These are phyloP conservation scores for Suhomyces vadensis DNA, from an alignment of 805 yeast species.

Conservation along the genomic window DNA sequence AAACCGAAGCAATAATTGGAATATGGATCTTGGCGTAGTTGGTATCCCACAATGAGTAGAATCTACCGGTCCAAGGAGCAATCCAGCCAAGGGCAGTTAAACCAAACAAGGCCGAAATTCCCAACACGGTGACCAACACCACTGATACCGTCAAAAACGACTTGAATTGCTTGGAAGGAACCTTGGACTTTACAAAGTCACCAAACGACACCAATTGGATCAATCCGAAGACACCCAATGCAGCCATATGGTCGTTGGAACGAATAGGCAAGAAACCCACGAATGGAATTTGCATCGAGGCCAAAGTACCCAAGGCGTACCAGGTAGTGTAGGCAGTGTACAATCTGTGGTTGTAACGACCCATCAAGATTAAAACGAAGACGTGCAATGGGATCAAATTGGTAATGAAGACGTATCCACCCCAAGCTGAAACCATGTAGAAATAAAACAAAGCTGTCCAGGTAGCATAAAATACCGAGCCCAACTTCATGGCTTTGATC, in stretches of 20 bases:
- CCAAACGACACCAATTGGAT: slow-evolving; percentile 88
- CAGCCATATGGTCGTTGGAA: slow-evolving; percentile 98
- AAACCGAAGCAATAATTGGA: slow-evolving; percentile 97
- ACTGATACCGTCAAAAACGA: slow-evolving; percentile 64
- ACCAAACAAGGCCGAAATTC: slow-evolving; percentile 68
- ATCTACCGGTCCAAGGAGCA: slow-evolving; percentile 99
- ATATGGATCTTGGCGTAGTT: slow-evolving; percentile 96
- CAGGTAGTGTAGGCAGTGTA: slow-evolving; percentile 94
- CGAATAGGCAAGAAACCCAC: slow-evolving; percentile 97
- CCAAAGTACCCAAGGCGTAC: slow-evolving; percentile 96
- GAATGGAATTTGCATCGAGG: slow-evolving; percentile 98
- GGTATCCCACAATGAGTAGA: slow-evolving; percentile 98
- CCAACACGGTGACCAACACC: slow-evolving; percentile 54
- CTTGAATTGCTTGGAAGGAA: slow-evolving; percentile 72
- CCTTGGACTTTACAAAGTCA: slow-evolving; percentile 71
- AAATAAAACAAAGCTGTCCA: slow-evolving; percentile 87
- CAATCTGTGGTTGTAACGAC: slow-evolving; percentile 79
- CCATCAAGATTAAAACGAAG: slow-evolving; percentile 88
- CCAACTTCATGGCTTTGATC: slow-evolving; percentile 91
- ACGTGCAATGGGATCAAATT: slow-evolving; percentile 95
- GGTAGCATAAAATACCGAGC: slow-evolving; percentile 82
- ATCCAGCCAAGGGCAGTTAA: slow-evolving; percentile 90
- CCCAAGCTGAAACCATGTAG: slow-evolving; percentile 99
- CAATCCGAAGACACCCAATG: slow-evolving; percentile 94
- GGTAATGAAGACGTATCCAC: slow-evolving; percentile 98